Base-by-base conservation (phyloP, 176 grass and related monocot genomes). In the Echinochloa phyllopogon region DNA sequence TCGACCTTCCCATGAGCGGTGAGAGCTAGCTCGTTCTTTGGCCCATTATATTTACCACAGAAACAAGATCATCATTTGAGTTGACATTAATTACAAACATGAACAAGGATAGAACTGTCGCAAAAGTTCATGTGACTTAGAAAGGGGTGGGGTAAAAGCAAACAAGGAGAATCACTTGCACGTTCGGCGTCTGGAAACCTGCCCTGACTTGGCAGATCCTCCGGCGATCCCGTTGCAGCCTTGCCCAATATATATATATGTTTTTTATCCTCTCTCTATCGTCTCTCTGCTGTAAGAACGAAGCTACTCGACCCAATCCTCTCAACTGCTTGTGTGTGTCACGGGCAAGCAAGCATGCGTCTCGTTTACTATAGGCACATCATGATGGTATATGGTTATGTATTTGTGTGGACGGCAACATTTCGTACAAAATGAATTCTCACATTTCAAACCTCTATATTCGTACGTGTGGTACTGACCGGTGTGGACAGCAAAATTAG, bases 151-250 rank as follows among this genome's bases (percentile, higher is more conserved):
- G 59, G 61, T 63, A 73, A 53, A 86, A 86, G 87, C 79, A 77
- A 94, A 89, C 81, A 86, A 89, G 83, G 63, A 90, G 95, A 92
- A 97, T 92, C 95, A 72, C 56, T 84, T 62, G 90, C 94, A 92
- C 90, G 87, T 92, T 90, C 56, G 76, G 63, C 76, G 70, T 81
- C 80, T 75, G 87, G 84, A 77, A 86, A 76, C 45, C 45, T 67
- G 57, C 52, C 82, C 91, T 85, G 86, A 86, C 79, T 80, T 86
- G 84, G 83, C 81, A 91, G 88, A 97, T 91, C 88, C 92, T 86
- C 69, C 77, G 77, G 82, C 80, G 78, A 92, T 89, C 81, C 84
- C 82, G 58, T 80, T 68, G 72, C 83, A 89, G 80, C 83, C 82
- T 94, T 89, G 72, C 25, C 66, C 56, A 72, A 80, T 78, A 60